A percentile compares a stretch with the other conserved stretches of the same genome.
These are phyloP conservation scores for Corymbia maculata DNA, from an alignment of 345 rosid species.

Conservation along the genomic window DNA sequence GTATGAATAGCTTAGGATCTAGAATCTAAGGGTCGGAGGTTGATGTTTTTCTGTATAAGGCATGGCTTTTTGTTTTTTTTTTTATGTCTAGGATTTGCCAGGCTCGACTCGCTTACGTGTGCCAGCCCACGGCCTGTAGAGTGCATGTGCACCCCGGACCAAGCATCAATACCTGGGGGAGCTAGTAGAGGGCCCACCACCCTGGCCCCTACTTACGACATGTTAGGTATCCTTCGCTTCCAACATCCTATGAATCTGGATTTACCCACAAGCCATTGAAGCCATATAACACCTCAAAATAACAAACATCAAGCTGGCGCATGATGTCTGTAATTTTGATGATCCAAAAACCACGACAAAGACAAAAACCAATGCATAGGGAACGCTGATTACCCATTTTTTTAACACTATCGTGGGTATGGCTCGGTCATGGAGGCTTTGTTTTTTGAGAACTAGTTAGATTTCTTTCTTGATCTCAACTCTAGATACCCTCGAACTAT, in stretches of 20 bases:
- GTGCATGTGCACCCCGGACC: no score
- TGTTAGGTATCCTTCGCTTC: background rate
- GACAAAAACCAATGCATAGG: background rate
- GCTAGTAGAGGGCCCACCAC: no score
- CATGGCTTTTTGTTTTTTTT: background rate
- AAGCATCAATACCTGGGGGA: no score
- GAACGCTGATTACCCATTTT: background rate
- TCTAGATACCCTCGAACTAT: background rate
- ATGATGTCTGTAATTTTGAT: no score
- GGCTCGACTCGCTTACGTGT: no score
- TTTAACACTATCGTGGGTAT: background rate
- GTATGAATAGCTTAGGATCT: background rate
- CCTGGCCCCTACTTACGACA: no score
- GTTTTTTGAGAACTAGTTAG: background rate
- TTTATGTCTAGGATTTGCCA: no score
- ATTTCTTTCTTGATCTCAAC: background rate
- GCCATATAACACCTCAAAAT: background rate
- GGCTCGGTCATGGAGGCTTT: background rate
- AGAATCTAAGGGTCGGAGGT: background rate
- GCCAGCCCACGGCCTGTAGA: no score
- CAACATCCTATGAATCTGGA: background rate
- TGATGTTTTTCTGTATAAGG: background rate
- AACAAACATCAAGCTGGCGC: background rate
- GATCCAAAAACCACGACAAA: background rate
- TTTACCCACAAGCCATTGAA: background rate